Conservation (phyloP, 2,329 filamentous ascomycete species). For the Diplodia sapinea region DNA sequence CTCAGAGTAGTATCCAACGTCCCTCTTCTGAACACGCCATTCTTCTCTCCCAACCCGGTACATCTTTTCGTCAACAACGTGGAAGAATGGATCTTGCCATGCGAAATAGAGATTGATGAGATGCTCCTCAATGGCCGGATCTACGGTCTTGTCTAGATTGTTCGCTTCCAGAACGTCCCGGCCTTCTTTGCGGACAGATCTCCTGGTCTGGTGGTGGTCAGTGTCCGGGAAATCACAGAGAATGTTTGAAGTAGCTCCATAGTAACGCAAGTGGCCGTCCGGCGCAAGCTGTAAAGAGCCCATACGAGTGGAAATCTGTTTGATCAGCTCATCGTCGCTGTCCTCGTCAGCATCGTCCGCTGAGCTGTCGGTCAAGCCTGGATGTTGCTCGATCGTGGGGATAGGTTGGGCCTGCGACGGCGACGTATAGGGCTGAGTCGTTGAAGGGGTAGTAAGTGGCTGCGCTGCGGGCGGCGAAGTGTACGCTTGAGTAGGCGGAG, state of each 20-base stretch:
- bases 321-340: conserved; percentile 31
- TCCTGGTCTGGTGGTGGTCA: conserved; percentile 23
- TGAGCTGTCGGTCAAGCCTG: conserved; percentile 21
- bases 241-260: conserved; percentile 30
- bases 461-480: conserved; percentile 10
- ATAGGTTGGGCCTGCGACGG: conserved; percentile 23
- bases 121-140: conserved; percentile 52
- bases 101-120: conserved; percentile 55
- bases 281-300: conserved; percentile 30
- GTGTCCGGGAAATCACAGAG: conserved; percentile 31
- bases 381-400: conserved; percentile 22
- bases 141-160: conserved; percentile 50
- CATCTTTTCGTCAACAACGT: conserved; percentile 52
- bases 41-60: conserved; percentile 35
- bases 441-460: conserved; percentile 14
- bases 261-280: conserved; percentile 30
- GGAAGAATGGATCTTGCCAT: conserved; percentile 56
- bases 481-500: conserved; percentile 19
- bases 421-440: conserved; percentile 13
- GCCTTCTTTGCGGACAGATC: conserved; percentile 24
- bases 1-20: conserved; percentile 35
- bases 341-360: conserved; percentile 31
- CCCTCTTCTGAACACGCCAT: conserved; percentile 31
- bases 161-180: conserved; percentile 46
- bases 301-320: conserved; percentile 30